phyloP scores from a whole-genome alignment of 176 grass and related monocot genomes.

The Zea luxurians region DNA sequence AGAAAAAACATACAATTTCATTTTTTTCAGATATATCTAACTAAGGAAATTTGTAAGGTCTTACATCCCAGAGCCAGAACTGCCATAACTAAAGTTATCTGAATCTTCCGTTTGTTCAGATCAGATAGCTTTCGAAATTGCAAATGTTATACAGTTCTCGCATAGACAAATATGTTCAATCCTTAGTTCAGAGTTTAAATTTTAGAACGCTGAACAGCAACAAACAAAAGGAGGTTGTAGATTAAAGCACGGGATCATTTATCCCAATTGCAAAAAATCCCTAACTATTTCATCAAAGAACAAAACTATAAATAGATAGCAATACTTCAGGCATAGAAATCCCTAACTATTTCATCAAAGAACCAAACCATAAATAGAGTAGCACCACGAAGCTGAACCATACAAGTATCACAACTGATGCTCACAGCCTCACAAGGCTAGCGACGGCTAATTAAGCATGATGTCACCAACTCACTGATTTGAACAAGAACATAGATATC shows the following conservation, averaged over 20 bases:
- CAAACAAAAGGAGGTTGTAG: background rate
- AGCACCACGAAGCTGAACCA: background rate
- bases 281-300: background rate
- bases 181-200: background rate
- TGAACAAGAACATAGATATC: background rate
- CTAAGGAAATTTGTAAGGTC: too few species aligned
- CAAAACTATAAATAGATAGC: background rate
- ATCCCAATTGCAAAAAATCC: background rate
- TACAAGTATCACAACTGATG: too few species aligned
- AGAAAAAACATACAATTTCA: background rate
- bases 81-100: background rate
- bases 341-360: background rate
- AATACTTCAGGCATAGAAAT: background rate
- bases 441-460: too few species aligned
- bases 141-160: background rate
- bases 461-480: too few species aligned
- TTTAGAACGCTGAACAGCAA: conserved; percentile 4
- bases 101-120: background rate
- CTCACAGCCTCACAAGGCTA: background rate
- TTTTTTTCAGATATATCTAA: too few species aligned
- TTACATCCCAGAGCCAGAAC: too few species aligned
- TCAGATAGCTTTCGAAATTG: background rate
- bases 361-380: background rate
- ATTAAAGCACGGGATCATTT: background rate
- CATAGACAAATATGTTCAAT: background rate